Evolutionary conservation across 2,329 filamentous ascomycete genomes (phyloP), one percentile per base, ranked within the genome.

Genomic region (Cordyceps cicadae): DNA sequence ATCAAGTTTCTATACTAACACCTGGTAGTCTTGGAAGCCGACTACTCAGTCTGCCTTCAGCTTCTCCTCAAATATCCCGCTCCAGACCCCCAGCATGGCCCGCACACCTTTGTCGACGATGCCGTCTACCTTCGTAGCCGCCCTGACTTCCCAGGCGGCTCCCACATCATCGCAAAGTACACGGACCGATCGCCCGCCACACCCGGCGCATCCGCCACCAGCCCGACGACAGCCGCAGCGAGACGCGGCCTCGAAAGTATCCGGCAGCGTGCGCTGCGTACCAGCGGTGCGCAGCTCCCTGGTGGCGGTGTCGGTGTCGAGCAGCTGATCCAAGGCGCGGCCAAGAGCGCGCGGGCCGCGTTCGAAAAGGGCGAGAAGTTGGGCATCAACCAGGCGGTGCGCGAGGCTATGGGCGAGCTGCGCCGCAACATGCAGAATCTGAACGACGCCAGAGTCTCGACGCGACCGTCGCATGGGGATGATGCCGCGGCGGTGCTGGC

Each of bases 21-120:
- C 7, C 46, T 21, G 62, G 5, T 63, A 92, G 89, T 99, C 41
- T 76, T 97, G 29, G 85, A 90, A 64, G 87, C 90, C 14, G 93
- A 97, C 71, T 96, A 96, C 69, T 93, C 94, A 1, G 83, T 85
- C 41, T 93, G 90, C 9, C 77, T 99, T 58, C 88, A 90, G 60
- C 76, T 95, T 1, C 78, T 97, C 29, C 81, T 97, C 1, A 90
- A 90, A 67, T 97, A 97, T 66, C 91, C 91, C 1, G 77, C 84
- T 1, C 87, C 88, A 2, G 69, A 78, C 5, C 74, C 77, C 3
- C 80, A 85, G 1, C 77, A 87, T 65, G 84, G 85, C 0, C 88
- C 92, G 17, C 84, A 88, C 65, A 89, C 87, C 0, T 90, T 97
- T 67, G 89, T 96, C 52, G 84, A 90, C 62, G 94, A 99, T 73